Conservation (phyloP, 78 protist species). For the Bigelowiella natans region DNA sequence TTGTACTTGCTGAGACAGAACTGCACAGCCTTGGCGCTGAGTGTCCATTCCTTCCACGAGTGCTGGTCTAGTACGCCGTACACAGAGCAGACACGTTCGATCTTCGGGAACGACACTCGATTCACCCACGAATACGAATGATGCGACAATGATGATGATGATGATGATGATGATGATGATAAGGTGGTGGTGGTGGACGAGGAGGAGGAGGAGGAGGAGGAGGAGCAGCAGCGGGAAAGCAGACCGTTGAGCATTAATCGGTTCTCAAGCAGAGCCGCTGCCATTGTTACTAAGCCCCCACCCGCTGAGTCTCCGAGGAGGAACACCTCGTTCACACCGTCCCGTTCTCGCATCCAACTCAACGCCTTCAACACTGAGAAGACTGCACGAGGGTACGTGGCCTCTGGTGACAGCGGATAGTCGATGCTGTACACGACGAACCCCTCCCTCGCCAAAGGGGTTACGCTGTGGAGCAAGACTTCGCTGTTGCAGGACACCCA, state of each 20-base stretch:
- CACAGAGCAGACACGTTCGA: not conserved
- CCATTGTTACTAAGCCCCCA: slow-evolving; percentile 33
- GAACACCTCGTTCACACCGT: not conserved
- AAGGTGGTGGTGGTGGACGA: no score
- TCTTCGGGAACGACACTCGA: not conserved
- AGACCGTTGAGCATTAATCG: not conserved
- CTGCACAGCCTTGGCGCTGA: no score
- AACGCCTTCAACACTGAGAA: slow-evolving; percentile 17
- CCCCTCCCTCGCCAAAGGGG: slow-evolving; percentile 32
- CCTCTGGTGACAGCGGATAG: slow-evolving; percentile 43
- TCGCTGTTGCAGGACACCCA: slow-evolving; percentile 24
- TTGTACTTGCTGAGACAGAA: not conserved
- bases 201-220: no score
- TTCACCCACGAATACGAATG: no score
- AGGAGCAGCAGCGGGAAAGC: not conserved
- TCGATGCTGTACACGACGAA: slow-evolving; percentile 24
- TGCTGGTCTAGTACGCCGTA: not conserved
- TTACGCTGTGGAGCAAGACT: slow-evolving; percentile 26
- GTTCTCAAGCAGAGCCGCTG: slow-evolving; percentile 26
- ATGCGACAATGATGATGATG: no score
- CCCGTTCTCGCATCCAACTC: not conserved
- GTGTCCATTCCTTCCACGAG: not conserved
- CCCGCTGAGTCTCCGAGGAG: slow-evolving; percentile 52
- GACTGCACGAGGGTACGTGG: slow-evolving; percentile 29
- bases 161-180: no score